Percentiles rank a stretch among this genome's conserved stretches.
These are phyloP conservation scores for Bruguiera parviflora DNA, from an alignment of 345 rosid species.

Conservation along the genomic window DNA sequence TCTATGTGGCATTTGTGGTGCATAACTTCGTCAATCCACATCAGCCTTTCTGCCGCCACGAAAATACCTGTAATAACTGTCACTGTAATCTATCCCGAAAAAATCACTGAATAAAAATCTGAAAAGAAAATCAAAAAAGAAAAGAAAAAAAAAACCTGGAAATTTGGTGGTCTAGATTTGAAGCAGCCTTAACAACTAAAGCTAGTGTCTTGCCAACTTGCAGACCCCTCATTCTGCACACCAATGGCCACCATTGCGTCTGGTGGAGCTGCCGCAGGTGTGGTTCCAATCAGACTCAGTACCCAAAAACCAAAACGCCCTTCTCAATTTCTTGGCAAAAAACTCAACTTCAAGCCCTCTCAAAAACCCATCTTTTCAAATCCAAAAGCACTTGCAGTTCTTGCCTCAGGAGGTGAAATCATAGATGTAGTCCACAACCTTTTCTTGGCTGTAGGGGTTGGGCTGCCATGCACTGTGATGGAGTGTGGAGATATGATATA, in stretches of 20 bases:
- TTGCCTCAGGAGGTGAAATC: conserved; percentile 47
- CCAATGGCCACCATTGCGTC: conserved; percentile 65
- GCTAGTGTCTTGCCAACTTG: background rate
- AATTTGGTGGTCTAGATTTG: conserved; percentile 28
- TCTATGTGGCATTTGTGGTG: conserved; percentile 21
- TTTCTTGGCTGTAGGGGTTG: conserved; percentile 93
- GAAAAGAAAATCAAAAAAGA: background rate
- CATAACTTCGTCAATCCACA: conserved; percentile 13
- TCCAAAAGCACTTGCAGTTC: conserved; percentile 28
- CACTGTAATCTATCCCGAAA: conserved; percentile 3
- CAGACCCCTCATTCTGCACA: conserved; percentile 8
- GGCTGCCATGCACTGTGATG: conserved; percentile 96
- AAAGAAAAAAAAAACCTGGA: background rate
- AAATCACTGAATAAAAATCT: background rate
- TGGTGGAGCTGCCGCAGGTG: conserved; percentile 36
- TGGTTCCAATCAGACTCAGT: conserved; percentile 37
- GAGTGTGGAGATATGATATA: conserved; percentile 95
- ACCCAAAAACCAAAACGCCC: conserved; percentile 21
- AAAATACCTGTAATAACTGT: conserved; percentile 39
- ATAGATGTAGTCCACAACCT: conserved; percentile 59
- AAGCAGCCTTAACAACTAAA: background rate
- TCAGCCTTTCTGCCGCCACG: conserved; percentile 24
- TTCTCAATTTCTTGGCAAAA: conserved; percentile 65
- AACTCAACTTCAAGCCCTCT: conserved; percentile 34
- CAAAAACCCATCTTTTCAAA: conserved; percentile 24